Evolutionary conservation across 352 stramenopile species (phyloP).

Genomic region (Thalassiosira mediterranea): DNA sequence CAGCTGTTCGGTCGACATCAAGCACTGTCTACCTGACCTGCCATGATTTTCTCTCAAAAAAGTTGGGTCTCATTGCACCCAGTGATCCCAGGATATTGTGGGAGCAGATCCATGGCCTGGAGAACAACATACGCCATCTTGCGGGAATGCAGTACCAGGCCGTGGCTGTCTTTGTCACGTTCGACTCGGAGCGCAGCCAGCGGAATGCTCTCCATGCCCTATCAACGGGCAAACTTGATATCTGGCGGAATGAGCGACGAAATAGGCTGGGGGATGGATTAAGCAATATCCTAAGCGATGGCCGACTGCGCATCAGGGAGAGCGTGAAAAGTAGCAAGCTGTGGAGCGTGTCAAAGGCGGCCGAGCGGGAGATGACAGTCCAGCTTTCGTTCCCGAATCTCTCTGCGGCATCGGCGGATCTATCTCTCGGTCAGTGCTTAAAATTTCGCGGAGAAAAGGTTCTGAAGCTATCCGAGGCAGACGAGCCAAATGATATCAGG

Average conservation of each 20-base stretch:
- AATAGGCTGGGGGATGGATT: not conserved
- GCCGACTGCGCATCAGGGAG: not conserved
- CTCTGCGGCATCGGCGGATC: not conserved
- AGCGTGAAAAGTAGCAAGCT: not conserved
- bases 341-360: not conserved
- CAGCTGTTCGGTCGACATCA: not conserved
- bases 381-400: not conserved
- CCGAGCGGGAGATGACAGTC: not conserved
- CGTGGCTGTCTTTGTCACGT: constrained; percentile 68
- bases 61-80: not conserved
- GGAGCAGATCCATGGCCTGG: constrained; percentile 1
- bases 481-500: constrained; percentile 32
- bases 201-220: constrained; percentile 39
- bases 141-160: constrained; percentile 10
- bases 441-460: not conserved
- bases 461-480: constrained; percentile 4
- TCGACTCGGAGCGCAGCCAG: constrained; percentile 69
- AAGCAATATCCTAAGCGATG: not conserved
- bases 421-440: not conserved
- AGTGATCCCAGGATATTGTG: not conserved
- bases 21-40: constrained; percentile 4
- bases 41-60: not conserved
- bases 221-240: constrained; percentile 3
- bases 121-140: constrained; percentile 10
- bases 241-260: constrained; percentile 1